phyloP scores from a whole-genome alignment of 805 yeast species.

The Pichia heedii region DNA sequence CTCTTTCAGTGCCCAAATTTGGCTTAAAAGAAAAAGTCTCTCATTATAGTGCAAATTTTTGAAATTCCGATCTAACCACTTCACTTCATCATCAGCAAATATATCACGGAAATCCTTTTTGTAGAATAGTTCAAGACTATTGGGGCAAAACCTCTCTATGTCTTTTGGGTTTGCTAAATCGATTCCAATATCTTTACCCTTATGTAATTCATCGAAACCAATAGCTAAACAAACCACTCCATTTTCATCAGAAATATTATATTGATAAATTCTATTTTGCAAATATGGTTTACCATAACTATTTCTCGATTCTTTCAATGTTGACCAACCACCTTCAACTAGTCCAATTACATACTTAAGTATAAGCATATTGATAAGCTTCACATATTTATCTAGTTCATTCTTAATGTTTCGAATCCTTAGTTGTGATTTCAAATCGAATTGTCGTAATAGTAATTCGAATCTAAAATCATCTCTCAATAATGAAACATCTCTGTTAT shows the following conservation, averaged over 20 bases:
- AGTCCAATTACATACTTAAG: slow-evolving; percentile 31
- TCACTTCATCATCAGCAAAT: slow-evolving; percentile 20
- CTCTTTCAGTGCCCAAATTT: slow-evolving; percentile 75
- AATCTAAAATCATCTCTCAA: slow-evolving; percentile 14
- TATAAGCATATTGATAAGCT: slow-evolving; percentile 39
- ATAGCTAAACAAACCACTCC: slow-evolving; percentile 39
- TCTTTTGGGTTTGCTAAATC: slow-evolving; percentile 37
- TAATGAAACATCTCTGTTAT: not conserved
- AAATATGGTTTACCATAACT: slow-evolving; percentile 52
- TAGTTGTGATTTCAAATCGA: slow-evolving; percentile 30
- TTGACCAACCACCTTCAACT: slow-evolving; percentile 12
- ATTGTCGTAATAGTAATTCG: slow-evolving; percentile 10
- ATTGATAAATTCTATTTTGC: slow-evolving; percentile 27
- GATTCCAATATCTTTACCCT: slow-evolving; percentile 30
- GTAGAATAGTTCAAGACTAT: slow-evolving; percentile 15
- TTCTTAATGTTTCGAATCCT: slow-evolving; percentile 33
- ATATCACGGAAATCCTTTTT: slow-evolving; percentile 21
- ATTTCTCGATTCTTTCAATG: slow-evolving; percentile 21
- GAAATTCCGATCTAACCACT: slow-evolving; percentile 19
- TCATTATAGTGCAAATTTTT: slow-evolving; percentile 1
- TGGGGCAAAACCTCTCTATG: slow-evolving; percentile 16
- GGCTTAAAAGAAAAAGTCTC: slow-evolving; percentile 34
- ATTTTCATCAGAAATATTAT: slow-evolving; percentile 55
- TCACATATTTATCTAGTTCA: slow-evolving; percentile 26
- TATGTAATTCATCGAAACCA: slow-evolving; percentile 15